Percentiles rank a stretch among this genome's conserved stretches.
Conservation (phyloP, 805 yeast genomes). For the Ogataea salicorniae region DNA sequence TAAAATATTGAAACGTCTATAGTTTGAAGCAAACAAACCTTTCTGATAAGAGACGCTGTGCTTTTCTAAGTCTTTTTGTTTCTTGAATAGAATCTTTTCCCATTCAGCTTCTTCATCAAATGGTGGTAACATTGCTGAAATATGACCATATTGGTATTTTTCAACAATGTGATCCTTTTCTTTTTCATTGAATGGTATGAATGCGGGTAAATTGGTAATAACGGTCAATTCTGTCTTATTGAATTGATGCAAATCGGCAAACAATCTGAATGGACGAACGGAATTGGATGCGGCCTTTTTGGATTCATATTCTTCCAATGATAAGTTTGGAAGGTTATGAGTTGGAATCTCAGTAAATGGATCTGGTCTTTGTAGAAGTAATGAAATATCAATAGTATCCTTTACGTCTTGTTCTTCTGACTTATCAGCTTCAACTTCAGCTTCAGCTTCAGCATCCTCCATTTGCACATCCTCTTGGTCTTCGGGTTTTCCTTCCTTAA, state of each 20-base stretch:
- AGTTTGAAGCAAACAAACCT: conserved; percentile 51
- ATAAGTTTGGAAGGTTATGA: conserved; percentile 25
- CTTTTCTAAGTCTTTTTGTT: conserved; percentile 36
- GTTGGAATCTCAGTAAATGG: conserved; percentile 31
- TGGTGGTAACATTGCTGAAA: conserved; percentile 63
- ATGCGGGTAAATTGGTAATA: conserved; percentile 42
- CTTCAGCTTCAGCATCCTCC: background rate
- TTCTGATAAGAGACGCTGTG: conserved; percentile 40
- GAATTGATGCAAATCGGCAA: conserved; percentile 37
- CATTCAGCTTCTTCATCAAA: conserved; percentile 56
- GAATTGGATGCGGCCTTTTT: conserved; percentile 2
- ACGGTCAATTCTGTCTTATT: conserved; percentile 43
- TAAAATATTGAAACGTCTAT: conserved; percentile 55
- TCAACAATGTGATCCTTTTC: conserved; percentile 28
- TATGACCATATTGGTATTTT: conserved; percentile 38
- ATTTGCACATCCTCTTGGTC: conserved; percentile 1
- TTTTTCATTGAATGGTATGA: conserved; percentile 40
- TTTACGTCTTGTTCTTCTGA: conserved; percentile 1
- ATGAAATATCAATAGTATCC: conserved; percentile 33
- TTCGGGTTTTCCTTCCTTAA: background rate
- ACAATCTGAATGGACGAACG: conserved; percentile 41
- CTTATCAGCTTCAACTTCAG: background rate
- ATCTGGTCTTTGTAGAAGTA: conserved; percentile 29
- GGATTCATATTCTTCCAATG: conserved; percentile 25
- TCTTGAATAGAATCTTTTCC: conserved; percentile 53